These are phyloP conservation scores for Glaciozyma antarctica DNA, from an alignment of 768 basidiomycete species.

Conservation along the genomic window DNA sequence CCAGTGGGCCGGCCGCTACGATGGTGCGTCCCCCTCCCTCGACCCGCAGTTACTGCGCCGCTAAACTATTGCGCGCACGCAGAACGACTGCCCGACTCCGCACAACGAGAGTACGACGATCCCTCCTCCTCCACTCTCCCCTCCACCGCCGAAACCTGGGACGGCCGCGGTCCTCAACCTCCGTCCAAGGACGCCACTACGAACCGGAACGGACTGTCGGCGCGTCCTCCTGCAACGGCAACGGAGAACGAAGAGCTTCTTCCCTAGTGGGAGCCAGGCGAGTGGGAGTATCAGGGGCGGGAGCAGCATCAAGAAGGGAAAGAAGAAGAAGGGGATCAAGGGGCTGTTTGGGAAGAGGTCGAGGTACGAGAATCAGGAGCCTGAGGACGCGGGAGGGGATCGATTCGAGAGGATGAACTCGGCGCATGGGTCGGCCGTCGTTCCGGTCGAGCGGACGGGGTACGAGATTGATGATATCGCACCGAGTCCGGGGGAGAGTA, in stretches of 20 bases:
- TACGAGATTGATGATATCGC: too few relatives aligned
- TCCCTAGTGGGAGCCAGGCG: conserved; percentile 4
- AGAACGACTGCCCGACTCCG: conserved; percentile 14
- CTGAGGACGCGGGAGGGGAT: background rate
- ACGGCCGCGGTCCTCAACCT: conserved; percentile 28
- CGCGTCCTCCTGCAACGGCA: background rate
- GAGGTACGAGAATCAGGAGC: conserved; percentile 3
- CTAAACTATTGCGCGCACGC: background rate
- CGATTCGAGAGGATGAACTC: conserved; percentile 7
- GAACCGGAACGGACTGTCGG: conserved; percentile 1
- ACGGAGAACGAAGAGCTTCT: conserved; percentile 24
- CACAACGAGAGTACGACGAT: conserved; percentile 6
- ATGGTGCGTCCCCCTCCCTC: conserved; percentile 10
- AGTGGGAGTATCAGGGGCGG: background rate
- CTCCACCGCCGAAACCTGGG: conserved; percentile 10
- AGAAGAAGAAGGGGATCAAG: conserved; percentile 16
- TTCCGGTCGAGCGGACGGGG: background rate
- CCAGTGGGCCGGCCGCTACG: conserved; percentile 35
- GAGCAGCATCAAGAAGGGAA: conserved; percentile 1
- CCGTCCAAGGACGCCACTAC: background rate
- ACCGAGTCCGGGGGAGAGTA: background rate
- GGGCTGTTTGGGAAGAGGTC: conserved; percentile 9
- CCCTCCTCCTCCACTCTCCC: background rate
- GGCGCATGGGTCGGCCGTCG: too few relatives aligned
- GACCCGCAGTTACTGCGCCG: background rate